Conservation (phyloP, 192 early-diverging fungal genomes). For the Phycomyces blakesleeanus region DNA sequence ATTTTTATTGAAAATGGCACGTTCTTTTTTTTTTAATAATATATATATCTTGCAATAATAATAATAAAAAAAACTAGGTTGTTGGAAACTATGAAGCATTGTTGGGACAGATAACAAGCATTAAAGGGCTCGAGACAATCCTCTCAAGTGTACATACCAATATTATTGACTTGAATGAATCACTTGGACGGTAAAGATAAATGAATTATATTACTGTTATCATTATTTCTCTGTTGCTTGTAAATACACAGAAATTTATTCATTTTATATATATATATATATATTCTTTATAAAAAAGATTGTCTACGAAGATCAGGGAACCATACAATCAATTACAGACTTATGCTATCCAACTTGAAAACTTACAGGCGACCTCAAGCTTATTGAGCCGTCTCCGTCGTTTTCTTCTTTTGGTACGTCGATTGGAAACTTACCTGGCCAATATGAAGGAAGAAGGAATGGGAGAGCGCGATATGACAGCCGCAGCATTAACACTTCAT, state of each 20-base stretch:
- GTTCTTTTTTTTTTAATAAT: not conserved
- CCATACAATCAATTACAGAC: slow-evolving; percentile 59
- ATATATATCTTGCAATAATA: not conserved
- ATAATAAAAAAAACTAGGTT: slow-evolving; percentile 44
- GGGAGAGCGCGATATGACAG: slow-evolving; percentile 42
- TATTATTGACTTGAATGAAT: slow-evolving; percentile 49
- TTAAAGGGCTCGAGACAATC: slow-evolving; percentile 54
- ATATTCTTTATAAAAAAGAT: slow-evolving; percentile 26
- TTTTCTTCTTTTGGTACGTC: slow-evolving; percentile 57
- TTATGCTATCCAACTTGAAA: slow-evolving; percentile 60
- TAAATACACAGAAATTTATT: not conserved
- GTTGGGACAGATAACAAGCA: slow-evolving; percentile 61
- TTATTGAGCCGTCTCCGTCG: slow-evolving; percentile 54
- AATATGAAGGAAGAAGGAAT: slow-evolving; percentile 18
- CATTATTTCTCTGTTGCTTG: not conserved
- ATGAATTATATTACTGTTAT: no score
- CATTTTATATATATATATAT: not conserved
- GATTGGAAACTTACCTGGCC: slow-evolving; percentile 55
- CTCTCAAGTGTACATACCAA: slow-evolving; percentile 51
- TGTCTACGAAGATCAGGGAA: slow-evolving; percentile 53
- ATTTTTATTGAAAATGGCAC: slow-evolving; percentile 7
- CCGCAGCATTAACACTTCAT: slow-evolving; percentile 53
- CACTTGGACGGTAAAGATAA: slow-evolving; percentile 54
- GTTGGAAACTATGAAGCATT: slow-evolving; percentile 64
- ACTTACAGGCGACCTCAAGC: slow-evolving; percentile 58